Conservation (phyloP, 2,329 filamentous ascomycete species). For the Fusarium sp. region DNA sequence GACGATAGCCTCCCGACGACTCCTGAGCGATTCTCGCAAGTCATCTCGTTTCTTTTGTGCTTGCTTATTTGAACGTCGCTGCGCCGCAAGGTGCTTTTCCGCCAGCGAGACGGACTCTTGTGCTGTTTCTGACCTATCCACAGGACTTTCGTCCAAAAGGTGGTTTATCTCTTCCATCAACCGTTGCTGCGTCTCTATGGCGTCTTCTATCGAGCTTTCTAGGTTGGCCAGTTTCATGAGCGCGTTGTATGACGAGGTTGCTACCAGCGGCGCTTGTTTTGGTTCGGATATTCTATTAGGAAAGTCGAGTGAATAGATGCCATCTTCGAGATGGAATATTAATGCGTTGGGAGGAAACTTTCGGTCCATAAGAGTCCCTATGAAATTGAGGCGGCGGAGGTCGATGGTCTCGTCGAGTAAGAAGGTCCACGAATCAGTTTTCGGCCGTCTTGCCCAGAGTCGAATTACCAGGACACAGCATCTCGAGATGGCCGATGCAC, state of each 20-base stretch:
- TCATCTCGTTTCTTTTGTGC: conserved; percentile 73
- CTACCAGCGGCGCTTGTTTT: conserved; percentile 62
- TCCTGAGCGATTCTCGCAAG: conserved; percentile 72
- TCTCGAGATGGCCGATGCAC: conserved; percentile 72
- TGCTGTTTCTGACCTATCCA: conserved; percentile 59
- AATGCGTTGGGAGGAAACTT: conserved; percentile 84
- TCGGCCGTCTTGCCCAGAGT: conserved; percentile 75
- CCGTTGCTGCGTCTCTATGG: conserved; percentile 77
- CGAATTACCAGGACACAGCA: conserved; percentile 72
- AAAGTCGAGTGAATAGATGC: conserved; percentile 84
- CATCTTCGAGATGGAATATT: conserved; percentile 86
- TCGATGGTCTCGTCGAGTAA: conserved; percentile 79
- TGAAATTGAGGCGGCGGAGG: conserved; percentile 78
- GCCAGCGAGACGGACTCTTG: conserved; percentile 61
- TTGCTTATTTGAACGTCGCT: conserved; percentile 73
- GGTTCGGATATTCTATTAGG: conserved; percentile 62
- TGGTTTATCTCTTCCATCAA: conserved; percentile 82
- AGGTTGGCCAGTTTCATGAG: conserved; percentile 89
- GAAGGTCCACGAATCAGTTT: conserved; percentile 63
- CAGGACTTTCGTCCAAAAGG: conserved; percentile 57
- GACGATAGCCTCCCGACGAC: conserved; percentile 74
- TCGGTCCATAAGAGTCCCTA: conserved; percentile 76
- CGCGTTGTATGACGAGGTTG: conserved; percentile 85
- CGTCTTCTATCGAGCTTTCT: conserved; percentile 91
- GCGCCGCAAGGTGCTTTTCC: conserved; percentile 66